A percentile compares a stretch with the other conserved stretches of the same genome.
Evolutionary conservation across 352 stramenopile species (phyloP).

Genomic region (Globisporangium cederbergense): DNA sequence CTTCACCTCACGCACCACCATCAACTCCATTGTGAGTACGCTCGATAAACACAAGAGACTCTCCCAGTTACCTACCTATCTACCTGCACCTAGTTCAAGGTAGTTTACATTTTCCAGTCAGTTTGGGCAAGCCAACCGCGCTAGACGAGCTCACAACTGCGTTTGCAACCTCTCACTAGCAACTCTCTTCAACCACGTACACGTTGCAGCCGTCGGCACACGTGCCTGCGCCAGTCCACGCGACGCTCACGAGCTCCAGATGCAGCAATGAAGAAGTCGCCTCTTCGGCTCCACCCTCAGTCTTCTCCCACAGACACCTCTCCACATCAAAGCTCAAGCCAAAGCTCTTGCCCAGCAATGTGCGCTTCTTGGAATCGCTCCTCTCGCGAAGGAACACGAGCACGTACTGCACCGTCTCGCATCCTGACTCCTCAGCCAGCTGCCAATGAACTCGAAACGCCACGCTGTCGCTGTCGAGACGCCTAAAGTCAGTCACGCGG

Average conservation of each 20-base stretch:
- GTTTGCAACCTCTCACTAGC: neutral
- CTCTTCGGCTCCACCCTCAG: neutral
- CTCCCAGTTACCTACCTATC: no score
- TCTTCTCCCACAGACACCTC: constrained; percentile 15
- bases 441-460: constrained; percentile 30
- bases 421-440: constrained; percentile 8
- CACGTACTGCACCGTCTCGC: constrained; percentile 25
- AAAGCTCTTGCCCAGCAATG: constrained; percentile 33
- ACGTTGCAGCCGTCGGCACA: constrained; percentile 1
- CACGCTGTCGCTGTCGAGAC: constrained; percentile 19
- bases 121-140: no score
- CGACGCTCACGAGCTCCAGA: constrained; percentile 13
- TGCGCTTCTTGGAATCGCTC: constrained; percentile 12
- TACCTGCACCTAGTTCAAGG: no score
- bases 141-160: no score
- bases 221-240: constrained; percentile 5
- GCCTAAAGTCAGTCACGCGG: constrained; percentile 19
- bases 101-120: no score
- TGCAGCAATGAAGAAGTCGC: neutral
- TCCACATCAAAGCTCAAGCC: constrained; percentile 18
- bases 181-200: neutral
- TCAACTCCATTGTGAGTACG: no score
- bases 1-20: no score
- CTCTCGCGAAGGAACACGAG: constrained; percentile 24
- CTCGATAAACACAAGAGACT: no score